Conservation (phyloP, 1,284 basidiomycete genomes). For the Papiliotrema flavescens region DNA sequence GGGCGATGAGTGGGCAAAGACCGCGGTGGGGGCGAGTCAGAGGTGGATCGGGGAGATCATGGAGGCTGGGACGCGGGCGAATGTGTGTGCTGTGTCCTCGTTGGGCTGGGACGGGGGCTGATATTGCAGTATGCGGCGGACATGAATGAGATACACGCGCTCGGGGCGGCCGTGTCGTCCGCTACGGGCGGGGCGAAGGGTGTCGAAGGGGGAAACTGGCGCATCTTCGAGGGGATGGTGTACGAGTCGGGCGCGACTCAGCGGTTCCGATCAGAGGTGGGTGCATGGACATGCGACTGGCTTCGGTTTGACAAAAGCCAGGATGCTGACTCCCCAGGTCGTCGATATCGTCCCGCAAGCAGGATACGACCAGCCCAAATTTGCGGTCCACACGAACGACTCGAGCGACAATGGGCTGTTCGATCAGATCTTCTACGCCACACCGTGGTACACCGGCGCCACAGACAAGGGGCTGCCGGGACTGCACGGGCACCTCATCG, state of each 20-base stretch:
- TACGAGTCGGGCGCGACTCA: conserved; percentile 64
- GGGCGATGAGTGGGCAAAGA: conserved; percentile 60
- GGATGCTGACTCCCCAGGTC: conserved; percentile 14
- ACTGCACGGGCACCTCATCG: conserved; percentile 10
- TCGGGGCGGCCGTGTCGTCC: conserved; percentile 71
- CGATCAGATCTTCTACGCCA: conserved; percentile 46
- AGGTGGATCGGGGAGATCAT: conserved; percentile 72
- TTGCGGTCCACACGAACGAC: conserved; percentile 19
- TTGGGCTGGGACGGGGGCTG: no score
- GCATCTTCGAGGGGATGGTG: conserved; percentile 79
- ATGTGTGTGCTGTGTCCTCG: conserved; percentile 54
- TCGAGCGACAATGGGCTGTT: conserved; percentile 15
- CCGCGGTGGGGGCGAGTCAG: conserved; percentile 56
- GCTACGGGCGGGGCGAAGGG: conserved; percentile 66
- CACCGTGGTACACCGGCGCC: conserved; percentile 36
- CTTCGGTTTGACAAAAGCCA: neutral
- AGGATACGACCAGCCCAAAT: conserved; percentile 10
- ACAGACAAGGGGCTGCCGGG: conserved; percentile 6
- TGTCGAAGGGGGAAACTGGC: conserved; percentile 77
- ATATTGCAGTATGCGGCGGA: conserved; percentile 56
- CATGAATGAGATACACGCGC: conserved; percentile 69
- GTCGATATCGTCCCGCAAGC: conserved; percentile 24
- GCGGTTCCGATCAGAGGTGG: conserved; percentile 64
- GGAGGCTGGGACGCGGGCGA: conserved; percentile 79
- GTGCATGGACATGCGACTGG: conserved; percentile 14